Base-by-base conservation (phyloP, 164 flowering plant species). In the Tetrastigma voinierianum region DNA sequence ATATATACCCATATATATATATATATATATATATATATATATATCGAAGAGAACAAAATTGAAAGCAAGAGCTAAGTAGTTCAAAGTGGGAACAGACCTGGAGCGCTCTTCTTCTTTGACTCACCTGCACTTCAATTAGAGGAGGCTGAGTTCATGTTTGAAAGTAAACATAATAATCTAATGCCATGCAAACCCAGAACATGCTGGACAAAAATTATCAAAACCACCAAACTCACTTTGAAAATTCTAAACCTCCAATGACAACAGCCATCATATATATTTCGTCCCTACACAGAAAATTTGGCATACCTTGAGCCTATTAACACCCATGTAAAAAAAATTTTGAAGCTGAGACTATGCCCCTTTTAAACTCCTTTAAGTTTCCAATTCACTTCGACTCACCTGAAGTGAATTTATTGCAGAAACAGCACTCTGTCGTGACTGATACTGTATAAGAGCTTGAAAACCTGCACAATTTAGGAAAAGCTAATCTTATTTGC, bases 261-360 rank as follows among this genome's bases (percentile, higher is more conserved):
- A 76, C 99, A 96, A 83, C 99, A 96, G 32, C 99, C 99, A 75
- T 96, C 99, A 74, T 96, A 96, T 45, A 96, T 93, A 73, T 96
- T 93, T n/a, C 99, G 96, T 23, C 97, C 98, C 99, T 96, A 65
- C 5, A 67, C 49, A 64, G 70, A 60, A 19, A 32, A 4, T 32
- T 32, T 32, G 40, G 40, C 6, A 7, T 32, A 32, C 40, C 6
- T 32, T 32, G 6, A 7, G 6, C 40, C 8, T 32, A 32, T 32
- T 32, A 1, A 3, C 3, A 3, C 40, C 40, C 6, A 32, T 1
- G 0, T 32, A 32, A n/a, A n/a, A n/a, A n/a, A n/a, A n/a, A n/a
- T n/a, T n/a, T n/a, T n/a, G 51, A 32, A 48, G 13, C 65, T 20
- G 66, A 9, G 67, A 1, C 13, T 62, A 46, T 51, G 14, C 17